A percentile compares a stretch with the other conserved stretches of the same genome.
These are phyloP conservation scores for Fusarium burgessii DNA, from an alignment of 2,329 filamentous ascomycete genomes.

Conservation along the genomic window DNA sequence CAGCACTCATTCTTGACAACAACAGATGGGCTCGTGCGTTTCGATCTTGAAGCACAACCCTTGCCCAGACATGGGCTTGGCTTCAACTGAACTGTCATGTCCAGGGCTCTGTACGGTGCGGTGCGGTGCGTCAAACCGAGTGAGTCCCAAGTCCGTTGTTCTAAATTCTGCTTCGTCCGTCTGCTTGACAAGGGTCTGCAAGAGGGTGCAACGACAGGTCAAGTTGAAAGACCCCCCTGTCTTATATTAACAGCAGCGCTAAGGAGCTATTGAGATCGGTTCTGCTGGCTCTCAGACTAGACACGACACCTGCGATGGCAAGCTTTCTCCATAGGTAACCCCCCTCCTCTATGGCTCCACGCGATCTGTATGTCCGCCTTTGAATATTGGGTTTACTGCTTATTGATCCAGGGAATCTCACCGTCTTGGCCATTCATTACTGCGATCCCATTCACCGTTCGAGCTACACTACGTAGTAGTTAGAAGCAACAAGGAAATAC, in stretches of 20 bases:
- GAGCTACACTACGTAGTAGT: conserved; percentile 6
- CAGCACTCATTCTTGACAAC: conserved; percentile 1
- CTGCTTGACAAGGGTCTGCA: conserved; percentile 30
- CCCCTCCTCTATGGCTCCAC: conserved; percentile 23
- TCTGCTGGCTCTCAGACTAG: conserved; percentile 32
- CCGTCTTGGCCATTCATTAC: conserved; percentile 15
- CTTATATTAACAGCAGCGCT: conserved; percentile 10
- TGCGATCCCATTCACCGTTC: conserved; percentile 37
- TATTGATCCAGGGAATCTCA: neutral
- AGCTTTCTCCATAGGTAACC: conserved; percentile 2
- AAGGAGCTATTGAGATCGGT: conserved; percentile 23
- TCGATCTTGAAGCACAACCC: conserved; percentile 35
- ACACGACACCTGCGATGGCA: conserved; percentile 27
- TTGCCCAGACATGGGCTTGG: conserved; percentile 20
- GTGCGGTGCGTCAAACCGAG: conserved; percentile 13
- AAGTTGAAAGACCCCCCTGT: conserved; percentile 36
- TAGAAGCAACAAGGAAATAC: conserved; percentile 33
- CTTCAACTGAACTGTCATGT: conserved; percentile 38
- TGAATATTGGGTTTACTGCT: conserved; percentile 1
- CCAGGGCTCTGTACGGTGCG: conserved; percentile 28
- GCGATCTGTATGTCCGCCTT: conserved; percentile 1
- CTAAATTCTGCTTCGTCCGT: conserved; percentile 24
- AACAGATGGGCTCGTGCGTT: conserved; percentile 36
- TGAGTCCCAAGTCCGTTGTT: conserved; percentile 10
- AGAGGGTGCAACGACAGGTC: conserved; percentile 25